Evolutionary conservation across 352 stramenopile genomes (phyloP).

Genomic region (Pythium oligandrum): DNA sequence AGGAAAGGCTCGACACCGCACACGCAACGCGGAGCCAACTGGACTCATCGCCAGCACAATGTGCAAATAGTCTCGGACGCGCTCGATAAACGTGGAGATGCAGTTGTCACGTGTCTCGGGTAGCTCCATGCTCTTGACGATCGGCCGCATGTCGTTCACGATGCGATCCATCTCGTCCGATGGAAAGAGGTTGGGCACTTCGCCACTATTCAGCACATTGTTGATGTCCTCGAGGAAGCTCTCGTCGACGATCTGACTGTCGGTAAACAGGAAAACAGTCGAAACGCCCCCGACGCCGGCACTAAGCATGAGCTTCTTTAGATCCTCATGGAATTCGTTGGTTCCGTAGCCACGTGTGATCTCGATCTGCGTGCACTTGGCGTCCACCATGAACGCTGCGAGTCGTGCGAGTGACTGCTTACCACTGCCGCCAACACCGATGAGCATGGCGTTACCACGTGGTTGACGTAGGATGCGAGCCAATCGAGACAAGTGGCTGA

Average conservation of each 20-base stretch:
- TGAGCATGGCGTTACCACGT: slow-evolving; percentile 93
- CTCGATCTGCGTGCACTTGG: slow-evolving; percentile 90
- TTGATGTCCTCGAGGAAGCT: slow-evolving; percentile 96
- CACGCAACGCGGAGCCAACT: slow-evolving; percentile 88
- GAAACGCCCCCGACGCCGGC: slow-evolving; percentile 80
- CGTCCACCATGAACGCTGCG: slow-evolving; percentile 88
- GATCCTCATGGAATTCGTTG: slow-evolving; percentile 90
- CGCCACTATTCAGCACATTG: slow-evolving; percentile 95
- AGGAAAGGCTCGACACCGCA: slow-evolving; percentile 92
- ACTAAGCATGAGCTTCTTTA: slow-evolving; percentile 92
- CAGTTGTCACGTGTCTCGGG: slow-evolving; percentile 92
- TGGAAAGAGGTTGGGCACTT: slow-evolving; percentile 94
- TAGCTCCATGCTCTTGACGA: slow-evolving; percentile 85
- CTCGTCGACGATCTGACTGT: slow-evolving; percentile 94
- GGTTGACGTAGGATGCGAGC: slow-evolving; percentile 90
- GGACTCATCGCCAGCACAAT: slow-evolving; percentile 95
- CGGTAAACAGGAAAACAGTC: slow-evolving; percentile 92
- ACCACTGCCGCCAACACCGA: slow-evolving; percentile 92
- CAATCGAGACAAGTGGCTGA: slow-evolving; percentile 87
- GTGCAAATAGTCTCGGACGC: slow-evolving; percentile 91
- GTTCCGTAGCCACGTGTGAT: slow-evolving; percentile 89
- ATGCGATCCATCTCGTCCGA: slow-evolving; percentile 93
- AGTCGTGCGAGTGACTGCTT: slow-evolving; percentile 93
- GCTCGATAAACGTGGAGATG: slow-evolving; percentile 83
- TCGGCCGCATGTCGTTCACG: slow-evolving; percentile 88